phyloP scores from a whole-genome alignment of 139 green algal genomes.

The Chlorella sp. region DNA sequence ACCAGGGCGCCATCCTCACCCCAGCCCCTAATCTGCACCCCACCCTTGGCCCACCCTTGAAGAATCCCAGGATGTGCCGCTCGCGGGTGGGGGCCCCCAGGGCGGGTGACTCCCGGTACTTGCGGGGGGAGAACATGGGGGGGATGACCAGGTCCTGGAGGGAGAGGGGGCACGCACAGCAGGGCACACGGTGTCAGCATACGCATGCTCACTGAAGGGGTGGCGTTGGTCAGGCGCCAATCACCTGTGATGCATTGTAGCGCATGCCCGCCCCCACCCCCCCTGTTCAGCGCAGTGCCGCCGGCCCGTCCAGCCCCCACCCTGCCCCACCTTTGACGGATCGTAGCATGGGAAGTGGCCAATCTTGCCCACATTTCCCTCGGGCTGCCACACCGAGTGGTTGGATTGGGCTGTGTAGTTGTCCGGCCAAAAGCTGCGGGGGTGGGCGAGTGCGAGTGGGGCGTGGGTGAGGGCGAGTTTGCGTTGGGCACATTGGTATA shows the following conservation, averaged over 20 bases:
- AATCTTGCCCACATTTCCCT: constrained; percentile 40
- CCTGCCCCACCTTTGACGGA: constrained; percentile 24
- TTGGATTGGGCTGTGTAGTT: constrained; percentile 8
- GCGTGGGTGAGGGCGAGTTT: too few relatives aligned
- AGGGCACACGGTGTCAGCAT: neutral
- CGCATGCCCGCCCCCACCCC: neutral
- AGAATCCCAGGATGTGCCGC: constrained; percentile 53
- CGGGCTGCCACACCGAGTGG: constrained; percentile 30
- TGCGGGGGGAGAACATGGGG: constrained; percentile 40
- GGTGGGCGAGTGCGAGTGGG: neutral
- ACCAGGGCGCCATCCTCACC: too few relatives aligned
- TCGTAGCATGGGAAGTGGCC: constrained; percentile 48
- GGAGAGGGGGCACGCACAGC: too few relatives aligned
- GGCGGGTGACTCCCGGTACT: constrained; percentile 44
- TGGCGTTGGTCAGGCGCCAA: too few relatives aligned
- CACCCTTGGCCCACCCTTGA: constrained; percentile 30
- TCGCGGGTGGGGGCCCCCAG: constrained; percentile 12
- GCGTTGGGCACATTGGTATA: too few relatives aligned
- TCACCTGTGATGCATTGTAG: too few relatives aligned
- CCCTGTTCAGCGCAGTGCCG: too few relatives aligned
- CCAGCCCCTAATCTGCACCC: neutral
- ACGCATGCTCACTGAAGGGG: neutral
- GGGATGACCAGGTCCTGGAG: constrained; percentile 59
- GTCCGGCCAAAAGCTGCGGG: neutral
- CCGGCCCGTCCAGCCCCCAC: too few relatives aligned